Conservation (phyloP, 805 yeast genomes). For the Ogataea neopini region DNA sequence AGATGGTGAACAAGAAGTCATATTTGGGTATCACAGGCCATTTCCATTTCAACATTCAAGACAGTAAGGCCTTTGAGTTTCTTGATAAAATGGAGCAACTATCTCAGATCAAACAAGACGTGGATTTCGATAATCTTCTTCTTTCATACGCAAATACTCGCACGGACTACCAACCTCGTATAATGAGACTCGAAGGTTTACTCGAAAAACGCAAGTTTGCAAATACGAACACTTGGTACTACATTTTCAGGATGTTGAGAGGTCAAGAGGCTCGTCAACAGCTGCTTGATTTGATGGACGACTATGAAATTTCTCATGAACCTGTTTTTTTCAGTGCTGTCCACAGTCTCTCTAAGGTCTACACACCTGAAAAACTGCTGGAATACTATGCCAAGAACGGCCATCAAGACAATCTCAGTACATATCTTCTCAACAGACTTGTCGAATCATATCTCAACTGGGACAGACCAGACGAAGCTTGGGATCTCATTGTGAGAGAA, state of each 20-base stretch:
- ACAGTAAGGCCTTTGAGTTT: slow-evolving; percentile 17
- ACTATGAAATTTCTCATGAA: slow-evolving; percentile 18
- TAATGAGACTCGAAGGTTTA: slow-evolving; percentile 23
- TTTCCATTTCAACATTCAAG: slow-evolving; percentile 24
- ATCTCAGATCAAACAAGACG: slow-evolving; percentile 24
- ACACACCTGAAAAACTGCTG: slow-evolving; percentile 19
- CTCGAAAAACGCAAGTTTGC: slow-evolving; percentile 14
- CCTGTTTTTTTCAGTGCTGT: slow-evolving; percentile 28
- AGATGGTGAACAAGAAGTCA: slow-evolving; percentile 21
- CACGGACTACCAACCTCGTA: slow-evolving; percentile 19
- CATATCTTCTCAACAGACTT: slow-evolving; percentile 25
- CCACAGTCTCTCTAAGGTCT: slow-evolving; percentile 15
- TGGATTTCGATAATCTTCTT: slow-evolving; percentile 31
- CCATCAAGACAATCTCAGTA: slow-evolving; percentile 9
- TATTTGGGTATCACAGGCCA: slow-evolving; percentile 18
- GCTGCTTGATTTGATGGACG: slow-evolving; percentile 27
- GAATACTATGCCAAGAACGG: slow-evolving; percentile 19
- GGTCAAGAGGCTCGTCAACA: slow-evolving; percentile 19
- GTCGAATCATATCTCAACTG: slow-evolving; percentile 21
- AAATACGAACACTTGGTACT: slow-evolving; percentile 34
- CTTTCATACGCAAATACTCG: slow-evolving; percentile 20
- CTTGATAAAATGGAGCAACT: slow-evolving; percentile 24
- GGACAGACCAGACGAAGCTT: slow-evolving; percentile 20
- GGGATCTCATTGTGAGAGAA: slow-evolving; percentile 15
- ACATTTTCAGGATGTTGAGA: slow-evolving; percentile 23